Conservation (phyloP, 768 basidiomycete species). For the Kwoniella pini region DNA sequence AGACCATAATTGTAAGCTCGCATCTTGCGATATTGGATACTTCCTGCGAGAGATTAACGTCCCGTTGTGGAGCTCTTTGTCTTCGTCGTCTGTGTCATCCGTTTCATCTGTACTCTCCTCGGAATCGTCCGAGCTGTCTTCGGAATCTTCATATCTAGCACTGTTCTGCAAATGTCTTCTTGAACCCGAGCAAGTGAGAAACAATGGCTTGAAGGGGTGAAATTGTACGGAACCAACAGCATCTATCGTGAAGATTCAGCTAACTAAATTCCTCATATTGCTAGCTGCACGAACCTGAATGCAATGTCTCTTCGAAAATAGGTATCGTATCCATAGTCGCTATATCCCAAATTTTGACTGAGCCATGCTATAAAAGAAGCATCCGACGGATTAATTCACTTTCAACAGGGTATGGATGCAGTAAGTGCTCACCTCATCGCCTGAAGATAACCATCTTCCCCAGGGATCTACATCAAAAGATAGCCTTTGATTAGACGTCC, state of each 20-base stretch:
- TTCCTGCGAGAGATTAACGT: neutral
- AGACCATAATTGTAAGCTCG: constrained; percentile 10
- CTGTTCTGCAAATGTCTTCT: constrained; percentile 50
- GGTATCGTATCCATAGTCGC: neutral
- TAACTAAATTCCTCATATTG: too few relatives aligned
- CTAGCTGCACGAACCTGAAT: constrained; percentile 59
- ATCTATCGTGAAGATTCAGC: too few relatives aligned
- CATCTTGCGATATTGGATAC: neutral
- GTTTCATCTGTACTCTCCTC: neutral
- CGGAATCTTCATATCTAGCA: neutral
- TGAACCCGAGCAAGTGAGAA: constrained; percentile 75
- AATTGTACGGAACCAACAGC: constrained; percentile 72
- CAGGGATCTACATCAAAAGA: constrained; percentile 73
- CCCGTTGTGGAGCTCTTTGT: neutral
- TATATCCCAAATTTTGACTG: constrained; percentile 65
- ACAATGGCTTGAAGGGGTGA: constrained; percentile 64
- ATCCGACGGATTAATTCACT: too few relatives aligned
- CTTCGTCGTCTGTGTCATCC: constrained; percentile 4
- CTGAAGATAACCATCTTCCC: constrained; percentile 67
- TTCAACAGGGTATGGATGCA: too few relatives aligned
- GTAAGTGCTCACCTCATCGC: constrained; percentile 64
- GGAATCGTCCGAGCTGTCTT: constrained; percentile 1
- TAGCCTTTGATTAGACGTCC: constrained; percentile 72
- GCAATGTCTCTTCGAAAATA: constrained; percentile 59
- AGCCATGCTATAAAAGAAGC: constrained; percentile 60